These are phyloP conservation scores for Kwoniella bestiolae DNA, from an alignment of 768 basidiomycete genomes.

Conservation along the genomic window DNA sequence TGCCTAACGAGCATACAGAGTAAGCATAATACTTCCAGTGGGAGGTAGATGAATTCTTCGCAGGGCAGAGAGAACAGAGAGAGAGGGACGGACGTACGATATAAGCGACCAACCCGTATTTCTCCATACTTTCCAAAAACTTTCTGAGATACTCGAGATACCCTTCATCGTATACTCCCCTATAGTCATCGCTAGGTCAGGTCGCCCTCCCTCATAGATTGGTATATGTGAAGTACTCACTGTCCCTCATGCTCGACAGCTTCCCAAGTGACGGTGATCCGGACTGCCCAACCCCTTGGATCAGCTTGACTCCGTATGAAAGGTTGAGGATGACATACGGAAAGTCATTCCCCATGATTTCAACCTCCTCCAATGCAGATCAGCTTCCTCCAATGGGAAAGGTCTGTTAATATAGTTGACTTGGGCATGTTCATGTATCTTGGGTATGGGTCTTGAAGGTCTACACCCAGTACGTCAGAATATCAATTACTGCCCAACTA, in stretches of 20 bases:
- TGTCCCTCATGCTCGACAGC: conserved; percentile 91
- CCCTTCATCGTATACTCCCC: conserved; percentile 68
- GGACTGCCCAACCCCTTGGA: conserved; percentile 62
- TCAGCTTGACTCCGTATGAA: not conserved
- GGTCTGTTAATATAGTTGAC: conserved; percentile 81
- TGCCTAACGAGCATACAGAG: too few relatives aligned
- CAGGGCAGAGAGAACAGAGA: too few relatives aligned
- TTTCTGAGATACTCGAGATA: conserved; percentile 79
- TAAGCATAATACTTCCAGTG: too few relatives aligned
- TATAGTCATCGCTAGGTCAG: conserved; percentile 5
- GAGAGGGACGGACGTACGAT: conserved; percentile 64
- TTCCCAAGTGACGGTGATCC: conserved; percentile 96
- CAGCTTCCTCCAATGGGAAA: conserved; percentile 87
- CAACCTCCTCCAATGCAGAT: conserved; percentile 76
- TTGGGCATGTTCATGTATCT: conserved; percentile 23
- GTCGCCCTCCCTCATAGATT: not conserved
- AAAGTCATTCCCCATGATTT: conserved; percentile 87
- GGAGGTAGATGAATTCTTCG: too few relatives aligned
- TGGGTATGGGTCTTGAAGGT: conserved; percentile 20
- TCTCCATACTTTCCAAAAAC: conserved; percentile 59
- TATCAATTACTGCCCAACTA: too few relatives aligned
- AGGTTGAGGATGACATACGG: conserved; percentile 62
- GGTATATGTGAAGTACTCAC: conserved; percentile 59
- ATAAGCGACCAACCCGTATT: conserved; percentile 49
- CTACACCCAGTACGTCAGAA: too few relatives aligned